Base-by-base conservation (phyloP, 2,329 filamentous ascomycete species). In the Aulographum hederae region DNA sequence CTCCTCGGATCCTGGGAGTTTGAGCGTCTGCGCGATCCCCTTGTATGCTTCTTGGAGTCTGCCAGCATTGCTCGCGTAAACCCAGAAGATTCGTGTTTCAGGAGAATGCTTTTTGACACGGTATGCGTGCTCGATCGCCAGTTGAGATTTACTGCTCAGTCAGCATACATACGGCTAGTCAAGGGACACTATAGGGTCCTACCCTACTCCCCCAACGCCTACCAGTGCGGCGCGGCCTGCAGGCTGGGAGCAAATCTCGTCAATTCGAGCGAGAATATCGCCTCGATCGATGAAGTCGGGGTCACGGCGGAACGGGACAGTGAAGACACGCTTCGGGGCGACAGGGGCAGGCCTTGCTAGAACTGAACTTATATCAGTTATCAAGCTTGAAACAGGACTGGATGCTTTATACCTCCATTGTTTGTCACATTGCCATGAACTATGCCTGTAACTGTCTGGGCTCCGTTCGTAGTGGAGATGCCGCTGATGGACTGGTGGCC, bases 31-130 rank as follows among this genome's bases (percentile, higher is more conserved):
- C 1, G 47, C 47, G 30, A 53, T 49, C n/a, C 39, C 34, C n/a
- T 35, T 32, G 30, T 45, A 47, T 12, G 34, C 36, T 19, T 46
- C 33, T 18, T 44, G 39, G 18, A 53, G 43, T 16, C 41, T 41
- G 3, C 39, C 35, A 4, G 12, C 23, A 21, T 30, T 46, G 8
- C 38, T 38, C 2, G 43, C 47, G 32, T 44, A 32, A 2, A 52
- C 34, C 48, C 48, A 53, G 32, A 52, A 46, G 1, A 48, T 39
- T 35, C 38, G 47, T 2, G 34, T 46, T 2, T 40, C 14, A 4
- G 44, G 41, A 10, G 38, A 40, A 8, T 18, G 25, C 11, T 48
- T 35, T 15, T 41, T 37, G 8, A 39, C 23, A 5, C 34, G 36
- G 29, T 50, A 41, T 6, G 33, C 26, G 26, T 43, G 41, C 30